A percentile compares a stretch with the other conserved stretches of the same genome.
Conservation (phyloP, 176 grass and related monocot species). For the Poa pratensis region DNA sequence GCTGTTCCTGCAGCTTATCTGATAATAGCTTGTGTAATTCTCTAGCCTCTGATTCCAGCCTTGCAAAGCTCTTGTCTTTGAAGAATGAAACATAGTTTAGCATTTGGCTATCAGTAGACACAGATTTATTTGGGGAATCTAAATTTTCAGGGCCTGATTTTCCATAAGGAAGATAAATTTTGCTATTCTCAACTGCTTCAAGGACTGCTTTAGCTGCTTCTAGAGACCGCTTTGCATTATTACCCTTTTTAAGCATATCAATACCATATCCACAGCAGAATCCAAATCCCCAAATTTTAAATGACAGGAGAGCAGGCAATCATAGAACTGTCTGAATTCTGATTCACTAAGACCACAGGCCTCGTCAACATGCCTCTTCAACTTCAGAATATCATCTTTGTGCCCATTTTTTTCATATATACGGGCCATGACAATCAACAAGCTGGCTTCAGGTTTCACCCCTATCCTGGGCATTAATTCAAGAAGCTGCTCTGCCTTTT, state of each 20-base stretch:
- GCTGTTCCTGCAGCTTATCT: conserved; percentile 65
- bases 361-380: conserved; percentile 81
- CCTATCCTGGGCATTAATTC: conserved; percentile 75
- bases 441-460: conserved; percentile 63
- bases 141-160: conserved; percentile 38
- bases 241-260: conserved; percentile 84
- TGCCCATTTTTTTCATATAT: conserved; percentile 90
- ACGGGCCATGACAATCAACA: conserved; percentile 74
- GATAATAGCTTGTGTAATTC: conserved; percentile 61
- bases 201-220: conserved; percentile 66
- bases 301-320: conserved; percentile 76
- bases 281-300: conserved; percentile 83
- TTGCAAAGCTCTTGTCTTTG: conserved; percentile 66
- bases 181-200: conserved; percentile 60
- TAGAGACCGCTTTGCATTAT: conserved; percentile 67
- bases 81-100: conserved; percentile 62
- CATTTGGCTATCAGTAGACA: conserved; percentile 47
- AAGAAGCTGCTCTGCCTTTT: conserved; percentile 81
- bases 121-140: conserved; percentile 37
- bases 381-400: conserved; percentile 74
- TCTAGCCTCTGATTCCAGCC: conserved; percentile 60
- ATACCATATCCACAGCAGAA: conserved; percentile 70
- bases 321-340: conserved; percentile 78
- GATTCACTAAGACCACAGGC: conserved; percentile 64
- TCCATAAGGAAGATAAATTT: conserved; percentile 50